Conservation (phyloP, 2,329 filamentous ascomycete species). For the Chaetomiaceae sp. region DNA sequence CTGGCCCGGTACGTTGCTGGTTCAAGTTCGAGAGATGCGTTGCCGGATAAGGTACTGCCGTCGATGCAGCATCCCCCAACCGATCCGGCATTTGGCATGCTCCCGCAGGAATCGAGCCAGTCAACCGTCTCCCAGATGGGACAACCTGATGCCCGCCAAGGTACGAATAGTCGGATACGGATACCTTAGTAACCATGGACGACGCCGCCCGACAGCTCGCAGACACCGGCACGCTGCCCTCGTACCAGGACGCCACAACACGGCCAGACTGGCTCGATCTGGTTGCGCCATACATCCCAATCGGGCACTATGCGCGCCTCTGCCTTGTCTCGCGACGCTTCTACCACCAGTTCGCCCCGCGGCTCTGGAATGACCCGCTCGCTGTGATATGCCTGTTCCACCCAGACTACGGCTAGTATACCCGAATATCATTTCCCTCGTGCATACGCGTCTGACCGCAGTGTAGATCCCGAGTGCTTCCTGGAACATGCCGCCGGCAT, state of each 20-base stretch:
- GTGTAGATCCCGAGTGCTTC: slow-evolving; percentile 49
- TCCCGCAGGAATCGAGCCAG: neutral
- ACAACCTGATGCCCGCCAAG: no score
- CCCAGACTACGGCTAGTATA: slow-evolving; percentile 32
- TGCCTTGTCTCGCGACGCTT: slow-evolving; percentile 48
- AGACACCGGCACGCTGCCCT: slow-evolving; percentile 37
- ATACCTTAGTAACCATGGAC: slow-evolving; percentile 1
- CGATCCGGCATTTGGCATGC: neutral
- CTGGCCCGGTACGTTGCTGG: neutral
- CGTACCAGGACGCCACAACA: slow-evolving; percentile 49
- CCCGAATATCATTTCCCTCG: neutral
- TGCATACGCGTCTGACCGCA: slow-evolving; percentile 17
- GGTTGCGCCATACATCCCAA: slow-evolving; percentile 41
- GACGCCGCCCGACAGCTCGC: neutral
- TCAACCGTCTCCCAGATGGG: no score
- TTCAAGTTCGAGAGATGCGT: neutral
- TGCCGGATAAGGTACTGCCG: neutral
- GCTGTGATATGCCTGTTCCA: slow-evolving; percentile 38
- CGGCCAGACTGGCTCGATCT: slow-evolving; percentile 47
- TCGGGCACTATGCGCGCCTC: slow-evolving; percentile 41
- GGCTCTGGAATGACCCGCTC: slow-evolving; percentile 50
- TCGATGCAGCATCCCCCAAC: neutral
- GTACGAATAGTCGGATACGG: no score
- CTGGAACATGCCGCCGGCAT: slow-evolving; percentile 36
- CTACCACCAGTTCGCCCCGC: slow-evolving; percentile 46